Percentiles rank a stretch among this genome's conserved stretches.
phyloP scores from a whole-genome alignment of 768 basidiomycete genomes.

The Boletus sensibilis region DNA sequence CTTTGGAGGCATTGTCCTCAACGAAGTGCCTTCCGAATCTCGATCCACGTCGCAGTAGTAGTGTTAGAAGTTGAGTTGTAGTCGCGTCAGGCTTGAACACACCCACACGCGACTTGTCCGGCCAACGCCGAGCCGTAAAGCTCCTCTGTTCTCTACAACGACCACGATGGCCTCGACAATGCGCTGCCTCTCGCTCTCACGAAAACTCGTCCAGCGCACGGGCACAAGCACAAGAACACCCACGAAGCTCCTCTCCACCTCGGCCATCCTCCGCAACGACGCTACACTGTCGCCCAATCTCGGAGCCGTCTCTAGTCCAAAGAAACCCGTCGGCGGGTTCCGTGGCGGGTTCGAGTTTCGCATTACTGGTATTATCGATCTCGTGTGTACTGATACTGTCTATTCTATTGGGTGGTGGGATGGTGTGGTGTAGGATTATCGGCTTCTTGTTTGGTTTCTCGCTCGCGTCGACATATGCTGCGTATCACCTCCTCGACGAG shows the following conservation, averaged over 20 bases:
- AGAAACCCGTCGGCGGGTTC: slow-evolving; percentile 75
- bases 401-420: neutral
- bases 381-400: neutral
- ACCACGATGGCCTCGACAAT: slow-evolving; percentile 38
- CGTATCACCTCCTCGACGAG: slow-evolving; percentile 87
- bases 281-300: slow-evolving; percentile 43
- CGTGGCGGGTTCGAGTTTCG: slow-evolving; percentile 53
- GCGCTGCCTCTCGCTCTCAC: slow-evolving; percentile 27
- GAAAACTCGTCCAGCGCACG: slow-evolving; percentile 13
- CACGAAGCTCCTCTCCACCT: slow-evolving; percentile 44
- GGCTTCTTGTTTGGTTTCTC: slow-evolving; percentile 91
- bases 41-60: neutral
- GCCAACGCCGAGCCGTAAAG: slow-evolving; percentile 22
- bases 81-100: neutral
- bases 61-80: neutral
- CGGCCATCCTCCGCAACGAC: slow-evolving; percentile 44
- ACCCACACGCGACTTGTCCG: slow-evolving; percentile 6
- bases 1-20: slow-evolving; percentile 41
- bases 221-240: slow-evolving; percentile 4
- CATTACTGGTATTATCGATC: slow-evolving; percentile 6
- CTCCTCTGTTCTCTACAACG: neutral
- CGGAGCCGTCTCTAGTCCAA: slow-evolving; percentile 54
- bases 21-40: too few relatives aligned
- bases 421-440: slow-evolving; percentile 52
- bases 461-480: slow-evolving; percentile 79